Percentiles rank a stretch among this genome's conserved stretches.
Conservation (phyloP, 202 grass and related monocot genomes). For the Miscanthus sacchariflorus region DNA sequence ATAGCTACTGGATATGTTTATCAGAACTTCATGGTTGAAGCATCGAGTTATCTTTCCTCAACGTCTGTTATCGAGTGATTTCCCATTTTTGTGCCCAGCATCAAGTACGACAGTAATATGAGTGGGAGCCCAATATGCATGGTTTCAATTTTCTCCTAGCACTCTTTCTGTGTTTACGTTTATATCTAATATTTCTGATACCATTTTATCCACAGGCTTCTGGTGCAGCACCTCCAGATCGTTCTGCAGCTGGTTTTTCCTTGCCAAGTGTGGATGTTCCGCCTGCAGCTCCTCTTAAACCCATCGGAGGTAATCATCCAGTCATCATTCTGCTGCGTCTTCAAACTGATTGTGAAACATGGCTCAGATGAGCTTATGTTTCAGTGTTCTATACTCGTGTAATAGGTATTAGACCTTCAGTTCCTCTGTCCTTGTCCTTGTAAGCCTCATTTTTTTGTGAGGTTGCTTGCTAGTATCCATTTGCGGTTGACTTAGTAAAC, state of each 20-base stretch:
- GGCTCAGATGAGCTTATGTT: background rate
- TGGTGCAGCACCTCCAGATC: conserved; percentile 54
- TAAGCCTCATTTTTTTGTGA: background rate
- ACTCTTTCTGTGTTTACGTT: background rate
- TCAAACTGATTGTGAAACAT: conserved; percentile 23
- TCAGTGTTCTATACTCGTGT: background rate
- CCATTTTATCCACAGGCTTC: conserved; percentile 58
- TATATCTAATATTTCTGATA: conserved; percentile 16
- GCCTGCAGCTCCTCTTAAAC: conserved; percentile 49
- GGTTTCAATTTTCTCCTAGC: background rate
- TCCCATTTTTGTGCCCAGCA: background rate
- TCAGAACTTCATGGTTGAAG: conserved; percentile 4
- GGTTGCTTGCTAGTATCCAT: background rate
- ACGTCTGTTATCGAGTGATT: background rate
- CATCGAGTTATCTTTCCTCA: background rate
- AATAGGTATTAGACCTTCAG: conserved; percentile 14
- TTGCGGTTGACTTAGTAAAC: background rate
- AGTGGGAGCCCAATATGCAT: background rate
- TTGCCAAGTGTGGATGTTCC: conserved; percentile 62
- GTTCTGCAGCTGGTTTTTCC: conserved; percentile 46
- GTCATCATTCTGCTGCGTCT: conserved; percentile 25
- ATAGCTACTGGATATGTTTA: background rate
- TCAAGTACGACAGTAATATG: background rate
- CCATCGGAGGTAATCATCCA: conserved; percentile 62
- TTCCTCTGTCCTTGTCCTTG: background rate